Base-by-base conservation (phyloP, 768 basidiomycete species). In the Sarcomyxa edulis region DNA sequence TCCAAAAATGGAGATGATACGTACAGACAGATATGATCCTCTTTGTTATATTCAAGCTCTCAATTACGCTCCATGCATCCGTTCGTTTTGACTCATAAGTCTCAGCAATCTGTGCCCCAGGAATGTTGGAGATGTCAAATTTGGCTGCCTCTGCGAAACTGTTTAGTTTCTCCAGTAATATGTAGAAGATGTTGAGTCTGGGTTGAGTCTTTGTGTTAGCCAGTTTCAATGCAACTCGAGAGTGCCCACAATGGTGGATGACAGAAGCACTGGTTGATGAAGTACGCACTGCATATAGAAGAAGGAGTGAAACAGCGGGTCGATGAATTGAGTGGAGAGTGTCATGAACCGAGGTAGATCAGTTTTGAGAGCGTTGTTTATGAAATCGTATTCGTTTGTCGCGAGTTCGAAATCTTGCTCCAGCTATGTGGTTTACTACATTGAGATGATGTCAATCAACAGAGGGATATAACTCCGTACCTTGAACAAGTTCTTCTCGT, bases 401-500 rank as follows among this genome's bases (percentile, higher is more conserved):
- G 90, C 92, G 43, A 84, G 64, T 55, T 96, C 94, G 52, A 91
- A 95, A 57, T 96, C 93, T 81, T 96, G 94, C 56, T 96, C 94
- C 37, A 93, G 74, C 90, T 93, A 39, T 9, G 29, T 18, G 24
- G 28, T 8, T 11, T n/a, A n/a, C n/a, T n/a, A 20, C 5, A 37
- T 44, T 33, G 32, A n/a, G 60, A 59, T 59, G 8, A 42, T 39
- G 21, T 6, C 37, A 16, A 31, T n/a, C 34, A 23, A 60, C 67
- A n/a, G 14, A 35, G 22, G n/a, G 10, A 27, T 23, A 35, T 10
- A 21, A 5, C 12, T 4, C 9, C 14, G 11, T 41, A 86, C 91
- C 73, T 95, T 96, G 78, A 95, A 96, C 45, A 95, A 54, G 54
- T 94, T 90, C 75, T 97, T 96, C 72, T 98, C 95, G 52, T 98